These are phyloP conservation scores for Akanthomyces dipterigenus DNA, from an alignment of 2,329 filamentous ascomycete species.

Conservation along the genomic window DNA sequence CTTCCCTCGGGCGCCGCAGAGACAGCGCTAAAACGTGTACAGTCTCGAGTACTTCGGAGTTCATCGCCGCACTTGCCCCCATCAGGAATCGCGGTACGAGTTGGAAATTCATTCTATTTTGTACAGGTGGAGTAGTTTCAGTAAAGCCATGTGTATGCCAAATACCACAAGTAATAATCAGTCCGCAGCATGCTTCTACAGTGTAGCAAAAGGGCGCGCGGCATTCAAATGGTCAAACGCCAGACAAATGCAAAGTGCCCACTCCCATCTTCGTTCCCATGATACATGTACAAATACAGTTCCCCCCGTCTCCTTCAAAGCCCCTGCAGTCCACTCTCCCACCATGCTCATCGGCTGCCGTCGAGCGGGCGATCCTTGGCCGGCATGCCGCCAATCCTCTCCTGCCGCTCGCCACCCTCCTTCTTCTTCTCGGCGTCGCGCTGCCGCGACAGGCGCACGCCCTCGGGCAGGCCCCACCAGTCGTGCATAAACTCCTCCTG, in stretches of 20 bases:
- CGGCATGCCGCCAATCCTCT: slow-evolving; percentile 50
- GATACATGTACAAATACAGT: slow-evolving; percentile 9
- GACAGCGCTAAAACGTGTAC: slow-evolving; percentile 25
- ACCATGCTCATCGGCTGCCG: slow-evolving; percentile 5
- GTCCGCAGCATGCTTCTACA: background rate
- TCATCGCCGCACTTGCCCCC: no score
- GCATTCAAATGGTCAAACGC: slow-evolving; percentile 6
- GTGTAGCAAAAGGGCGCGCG: background rate
- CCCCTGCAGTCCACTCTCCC: background rate
- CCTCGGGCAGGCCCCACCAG: slow-evolving; percentile 59
- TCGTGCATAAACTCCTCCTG: slow-evolving; percentile 60
- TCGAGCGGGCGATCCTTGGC: slow-evolving; percentile 30
- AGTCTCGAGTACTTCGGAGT: background rate
- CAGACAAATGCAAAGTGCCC: slow-evolving; percentile 11
- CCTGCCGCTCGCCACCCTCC: slow-evolving; percentile 32
- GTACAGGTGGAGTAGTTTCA: slow-evolving; percentile 4
- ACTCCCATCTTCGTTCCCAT: slow-evolving; percentile 1
- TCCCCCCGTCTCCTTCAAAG: background rate
- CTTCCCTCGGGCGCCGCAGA: slow-evolving; percentile 51
- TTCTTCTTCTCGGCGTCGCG: slow-evolving; percentile 48
- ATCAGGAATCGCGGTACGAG: no score
- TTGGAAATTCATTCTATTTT: background rate
- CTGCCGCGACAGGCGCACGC: slow-evolving; percentile 44
- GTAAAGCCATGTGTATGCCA: slow-evolving; percentile 1
- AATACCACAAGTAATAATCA: background rate